Evolutionary conservation across 2,329 filamentous ascomycete genomes (phyloP), one percentile per base, ranked within the genome.

Genomic region (Fusarium guadeloupense): DNA sequence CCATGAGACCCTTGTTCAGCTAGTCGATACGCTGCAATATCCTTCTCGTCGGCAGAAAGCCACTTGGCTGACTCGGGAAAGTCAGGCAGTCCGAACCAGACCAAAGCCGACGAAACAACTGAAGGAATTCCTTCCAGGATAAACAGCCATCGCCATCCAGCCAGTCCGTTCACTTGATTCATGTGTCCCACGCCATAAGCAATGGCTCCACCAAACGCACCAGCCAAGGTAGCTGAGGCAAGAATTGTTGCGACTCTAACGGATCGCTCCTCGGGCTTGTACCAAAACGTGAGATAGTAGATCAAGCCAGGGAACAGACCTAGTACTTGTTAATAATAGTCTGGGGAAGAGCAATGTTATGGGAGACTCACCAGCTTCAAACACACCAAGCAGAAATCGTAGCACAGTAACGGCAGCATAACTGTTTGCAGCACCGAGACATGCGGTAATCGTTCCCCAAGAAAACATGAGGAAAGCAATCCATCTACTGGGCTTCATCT

Each of bases 171-270:
- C 0, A 83, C 75, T 4, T 84, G 81, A 57, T 90, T 85, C 84
- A 92, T 88, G 65, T 87, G 85, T 0, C 87, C 86, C 46, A 91
- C 87, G 0, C 81, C 88, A 50, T 87, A 91, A 0, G 89, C 89
- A 5, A 92, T 83, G 0, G 90, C 80, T 2, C 89, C 89, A 2
- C 89, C 88, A 61, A 85, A 90, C 2, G 89, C 89, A 5, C 89
- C 89, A 0, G 88, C 87, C 0, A 91, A 77, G 0, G 89, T 89
- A 2, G 88, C 85, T 10, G 80, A 84, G 13, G 86, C 83, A 59
- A 91, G 85, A 0, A 92, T 83, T 52, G 89, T 85, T 4, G 87
- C 87, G 2, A 91, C 85, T 3, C 72, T 83, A 6, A 91, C 73
- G 2, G 87, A 88, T 7, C 89, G 80, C 74, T 92, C 89, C n/a